Evolutionary conservation across 805 yeast species (phyloP), one percentile per base, ranked within the genome.

Genomic region (Nematodospora valgi): DNA sequence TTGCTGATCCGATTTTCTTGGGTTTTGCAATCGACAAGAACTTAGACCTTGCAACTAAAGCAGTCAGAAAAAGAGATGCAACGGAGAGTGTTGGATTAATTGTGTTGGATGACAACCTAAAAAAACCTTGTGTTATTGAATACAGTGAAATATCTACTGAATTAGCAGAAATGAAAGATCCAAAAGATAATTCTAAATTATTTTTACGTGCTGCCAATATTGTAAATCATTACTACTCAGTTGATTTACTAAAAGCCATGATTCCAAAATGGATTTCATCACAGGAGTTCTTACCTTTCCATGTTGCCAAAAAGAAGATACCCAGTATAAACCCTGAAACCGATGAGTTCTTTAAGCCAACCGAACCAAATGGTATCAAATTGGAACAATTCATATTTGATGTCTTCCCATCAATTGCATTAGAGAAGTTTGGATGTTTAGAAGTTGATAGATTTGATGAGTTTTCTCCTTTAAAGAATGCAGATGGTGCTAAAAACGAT

Each of bases 371-470:
- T 58, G 98, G 98, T 27, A 80, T 91, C 54, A 93, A 93, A 58
- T 71, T 93, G 53, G 99, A 93, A 59, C 98, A 91, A 58, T 93
- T 93, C 51, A 95, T 93, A 38, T 93, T 93, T 64, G 99, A 93
- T 55, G 95, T 93, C 16, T 93, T 93, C 63, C 89, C 89, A 32
- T 74, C 80, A 20, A 82, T 93, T 23, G 72, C 76, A 9, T 54
- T 89, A 43, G 54, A 58, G 11, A 76, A 76, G 50, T 93, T 93
- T 58, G 98, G 96, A 1, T 86, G 94, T 55, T 70, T 93, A 39
- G 98, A 93, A 64, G 98, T 93, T 15, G 83, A 76, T 24, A 78
- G 99, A 58, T 44, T 64, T 3, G 80, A 78, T 39, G 98, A 93
- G 59, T 93, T 93, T 54, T 82, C 96, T 13, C 98, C 98, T 3